These are phyloP conservation scores for Globisporangium cylindrosporum DNA, from an alignment of 352 stramenopile species.

Conservation along the genomic window DNA sequence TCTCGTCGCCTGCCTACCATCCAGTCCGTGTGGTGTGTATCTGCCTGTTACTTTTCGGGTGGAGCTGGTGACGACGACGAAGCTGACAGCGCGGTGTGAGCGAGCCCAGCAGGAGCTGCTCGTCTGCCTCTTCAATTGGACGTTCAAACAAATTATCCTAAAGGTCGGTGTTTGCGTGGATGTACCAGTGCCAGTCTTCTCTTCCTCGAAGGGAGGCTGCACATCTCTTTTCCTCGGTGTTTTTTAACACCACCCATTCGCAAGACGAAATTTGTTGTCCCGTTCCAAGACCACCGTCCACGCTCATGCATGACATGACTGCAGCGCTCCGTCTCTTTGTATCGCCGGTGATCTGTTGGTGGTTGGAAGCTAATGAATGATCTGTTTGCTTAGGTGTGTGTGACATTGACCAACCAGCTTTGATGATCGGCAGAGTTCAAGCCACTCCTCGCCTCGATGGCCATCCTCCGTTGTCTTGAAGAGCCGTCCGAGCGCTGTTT, in stretches of 20 bases:
- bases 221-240: conserved; percentile 60
- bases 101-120: not conserved
- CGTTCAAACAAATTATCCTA: conserved; percentile 15
- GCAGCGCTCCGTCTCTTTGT: not conserved
- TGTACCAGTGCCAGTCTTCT: conserved; percentile 11
- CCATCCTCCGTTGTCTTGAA: not conserved
- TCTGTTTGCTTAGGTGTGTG: not conserved
- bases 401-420: not conserved
- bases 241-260: conserved; percentile 86
- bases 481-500: not conserved
- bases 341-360: not conserved
- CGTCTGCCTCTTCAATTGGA: conserved; percentile 12
- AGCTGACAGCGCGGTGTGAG: not conserved
- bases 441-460: not conserved
- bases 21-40: conserved; percentile 1
- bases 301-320: no score
- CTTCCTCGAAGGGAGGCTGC: not conserved
- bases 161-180: conserved; percentile 34
- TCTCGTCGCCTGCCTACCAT: not conserved
- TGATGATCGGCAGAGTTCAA: not conserved
- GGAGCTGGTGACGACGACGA: not conserved
- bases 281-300: not conserved
- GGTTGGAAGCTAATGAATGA: not conserved
- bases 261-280: conserved; percentile 28
- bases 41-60: conserved; percentile 1